Evolutionary conservation across 1,139 yeast genomes (phyloP).

Genomic region (Hyphopichia fennica): DNA sequence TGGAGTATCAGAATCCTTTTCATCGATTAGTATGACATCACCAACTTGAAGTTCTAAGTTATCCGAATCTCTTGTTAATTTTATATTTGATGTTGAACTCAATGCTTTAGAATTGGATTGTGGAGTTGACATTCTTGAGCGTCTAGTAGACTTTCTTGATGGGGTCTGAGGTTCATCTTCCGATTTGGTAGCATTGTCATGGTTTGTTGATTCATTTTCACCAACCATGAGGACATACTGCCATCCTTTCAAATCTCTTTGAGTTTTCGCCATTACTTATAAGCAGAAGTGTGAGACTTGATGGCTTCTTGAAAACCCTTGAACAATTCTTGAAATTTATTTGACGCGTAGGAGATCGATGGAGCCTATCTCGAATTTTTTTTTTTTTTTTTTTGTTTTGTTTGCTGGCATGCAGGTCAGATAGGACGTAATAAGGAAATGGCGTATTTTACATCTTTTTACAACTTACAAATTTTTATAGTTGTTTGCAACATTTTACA

Average conservation of each 20-base stretch:
- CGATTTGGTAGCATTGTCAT: neutral
- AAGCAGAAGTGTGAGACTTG: neutral
- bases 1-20: slow-evolving; percentile 13
- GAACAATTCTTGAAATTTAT: neutral
- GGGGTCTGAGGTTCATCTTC: slow-evolving; percentile 10
- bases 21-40: slow-evolving; percentile 32
- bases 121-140: slow-evolving; percentile 11
- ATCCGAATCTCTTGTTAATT: slow-evolving; percentile 31
- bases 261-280: slow-evolving; percentile 21
- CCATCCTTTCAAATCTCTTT: slow-evolving; percentile 35
- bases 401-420: too few species aligned
- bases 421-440: too few species aligned
- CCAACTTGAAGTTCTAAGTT: slow-evolving; percentile 40
- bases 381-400: neutral
- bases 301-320: neutral
- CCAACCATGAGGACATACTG: slow-evolving; percentile 16
- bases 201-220: neutral
- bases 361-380: neutral
- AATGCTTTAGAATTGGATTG: slow-evolving; percentile 1
- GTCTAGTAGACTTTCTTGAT: slow-evolving; percentile 17
- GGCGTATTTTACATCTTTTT: too few species aligned
- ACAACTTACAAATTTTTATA: too few species aligned
- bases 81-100: slow-evolving; percentile 9
- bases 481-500: too few species aligned
- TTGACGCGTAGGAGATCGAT: neutral